phyloP scores from a whole-genome alignment of 2,329 filamentous ascomycete species.

The Aspergillus pseudonomiae region DNA sequence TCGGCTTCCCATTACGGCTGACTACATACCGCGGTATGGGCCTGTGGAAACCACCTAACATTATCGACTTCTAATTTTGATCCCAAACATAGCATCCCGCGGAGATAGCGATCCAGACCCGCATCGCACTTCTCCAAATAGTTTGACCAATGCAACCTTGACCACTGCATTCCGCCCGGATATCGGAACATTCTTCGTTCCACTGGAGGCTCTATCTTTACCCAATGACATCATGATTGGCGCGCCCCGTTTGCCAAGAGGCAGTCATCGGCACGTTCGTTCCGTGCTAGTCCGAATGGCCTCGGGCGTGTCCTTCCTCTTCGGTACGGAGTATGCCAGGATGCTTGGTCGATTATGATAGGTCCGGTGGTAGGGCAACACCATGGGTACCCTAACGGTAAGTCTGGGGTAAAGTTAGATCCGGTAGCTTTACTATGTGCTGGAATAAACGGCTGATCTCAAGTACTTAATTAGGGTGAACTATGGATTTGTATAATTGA shows the following conservation, averaged over 20 bases:
- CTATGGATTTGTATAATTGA: neutral
- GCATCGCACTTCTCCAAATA: neutral
- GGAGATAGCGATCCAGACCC: neutral
- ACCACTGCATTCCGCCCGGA: slow-evolving; percentile 1
- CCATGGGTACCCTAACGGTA: neutral
- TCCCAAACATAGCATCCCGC: neutral
- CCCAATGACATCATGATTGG: slow-evolving; percentile 16
- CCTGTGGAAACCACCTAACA: neutral
- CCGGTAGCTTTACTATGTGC: neutral
- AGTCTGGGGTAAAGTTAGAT: neutral
- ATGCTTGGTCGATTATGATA: neutral
- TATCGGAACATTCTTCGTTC: neutral
- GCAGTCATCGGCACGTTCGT: slow-evolving; percentile 8
- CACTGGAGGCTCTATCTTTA: slow-evolving; percentile 10
- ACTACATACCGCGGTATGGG: neutral
- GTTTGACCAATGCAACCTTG: neutral
- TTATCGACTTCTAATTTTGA: neutral
- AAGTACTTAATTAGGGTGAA: neutral
- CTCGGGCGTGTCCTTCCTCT: neutral
- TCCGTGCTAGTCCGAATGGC: neutral
- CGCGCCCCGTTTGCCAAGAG: slow-evolving; percentile 7
- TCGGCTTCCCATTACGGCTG: neutral
- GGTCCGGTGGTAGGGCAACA: neutral
- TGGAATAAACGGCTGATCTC: neutral
- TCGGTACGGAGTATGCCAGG: neutral